Evolutionary conservation across 306 rosid species (phyloP).

Genomic region (Urtica urens): DNA sequence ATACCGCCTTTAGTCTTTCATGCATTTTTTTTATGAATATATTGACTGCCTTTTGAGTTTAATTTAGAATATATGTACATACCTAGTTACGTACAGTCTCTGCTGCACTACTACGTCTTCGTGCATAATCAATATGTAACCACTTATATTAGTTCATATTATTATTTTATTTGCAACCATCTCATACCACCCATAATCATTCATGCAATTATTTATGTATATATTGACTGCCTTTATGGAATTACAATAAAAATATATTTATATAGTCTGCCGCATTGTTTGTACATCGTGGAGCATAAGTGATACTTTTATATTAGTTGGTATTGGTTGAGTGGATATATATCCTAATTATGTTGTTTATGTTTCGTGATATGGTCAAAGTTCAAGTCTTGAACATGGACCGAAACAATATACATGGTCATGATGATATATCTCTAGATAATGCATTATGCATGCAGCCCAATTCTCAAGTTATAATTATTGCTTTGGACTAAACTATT

Average conservation of each 20-base stretch:
- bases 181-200: not conserved
- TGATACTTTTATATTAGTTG: not conserved
- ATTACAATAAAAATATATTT: not conserved
- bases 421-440: no score
- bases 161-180: not conserved
- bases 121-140: no score
- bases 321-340: slow-evolving; percentile 3
- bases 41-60: slow-evolving; percentile 23
- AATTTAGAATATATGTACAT: no score
- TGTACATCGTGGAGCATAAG: no score
- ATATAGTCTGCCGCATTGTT: not conserved
- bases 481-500: no score
- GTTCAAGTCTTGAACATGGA: not conserved
- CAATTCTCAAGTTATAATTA: no score
- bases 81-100: no score
- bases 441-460: no score
- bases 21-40: not conserved
- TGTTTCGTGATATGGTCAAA: slow-evolving; percentile 8
- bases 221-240: not conserved
- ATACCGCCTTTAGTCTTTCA: not conserved
- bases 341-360: not conserved
- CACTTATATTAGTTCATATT: no score
- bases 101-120: no score
- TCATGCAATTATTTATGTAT: not conserved
- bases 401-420: not conserved